Conservation (phyloP, 306 rosid genomes). For the Trifolium subterraneum region DNA sequence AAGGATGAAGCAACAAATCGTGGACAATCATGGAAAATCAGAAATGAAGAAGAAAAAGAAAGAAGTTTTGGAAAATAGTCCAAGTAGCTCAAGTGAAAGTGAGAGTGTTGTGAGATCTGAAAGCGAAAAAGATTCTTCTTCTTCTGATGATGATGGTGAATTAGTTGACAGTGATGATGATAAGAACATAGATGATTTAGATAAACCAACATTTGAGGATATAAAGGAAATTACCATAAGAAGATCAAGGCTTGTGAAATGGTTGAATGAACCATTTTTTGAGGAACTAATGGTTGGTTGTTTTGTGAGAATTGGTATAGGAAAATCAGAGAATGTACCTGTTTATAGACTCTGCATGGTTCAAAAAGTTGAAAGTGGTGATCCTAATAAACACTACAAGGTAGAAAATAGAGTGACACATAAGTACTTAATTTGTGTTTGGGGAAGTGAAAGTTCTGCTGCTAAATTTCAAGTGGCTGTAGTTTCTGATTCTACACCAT, state of each 20-base stretch:
- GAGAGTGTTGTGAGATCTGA: conserved; percentile 48
- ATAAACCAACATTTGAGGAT: conserved; percentile 57
- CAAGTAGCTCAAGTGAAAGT: conserved; percentile 55
- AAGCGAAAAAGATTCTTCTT: conserved; percentile 57
- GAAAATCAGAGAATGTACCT: conserved; percentile 55
- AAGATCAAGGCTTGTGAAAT: conserved; percentile 68
- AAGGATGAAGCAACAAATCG: conserved; percentile 56
- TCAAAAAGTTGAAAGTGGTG: conserved; percentile 52
- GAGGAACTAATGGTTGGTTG: conserved; percentile 69
- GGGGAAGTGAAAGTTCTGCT: conserved; percentile 68
- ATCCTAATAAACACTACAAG: conserved; percentile 48
- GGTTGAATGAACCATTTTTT: conserved; percentile 72
- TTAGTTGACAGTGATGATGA: conserved; percentile 57
- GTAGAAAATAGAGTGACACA: conserved; percentile 62
- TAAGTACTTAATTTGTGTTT: conserved; percentile 61
- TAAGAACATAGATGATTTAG: conserved; percentile 40
- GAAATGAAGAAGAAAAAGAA: conserved; percentile 29
- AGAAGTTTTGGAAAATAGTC: conserved; percentile 17
- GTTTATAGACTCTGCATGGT: conserved; percentile 67
- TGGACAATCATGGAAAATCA: conserved; percentile 38
- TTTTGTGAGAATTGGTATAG: conserved; percentile 70
- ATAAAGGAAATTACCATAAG: conserved; percentile 60
- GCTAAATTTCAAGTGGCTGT: conserved; percentile 57
- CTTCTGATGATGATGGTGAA: conserved; percentile 46
- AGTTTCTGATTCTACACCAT: conserved; percentile 63